Conservation (phyloP, 441 rosid genomes). For the Sinapis alba region DNA sequence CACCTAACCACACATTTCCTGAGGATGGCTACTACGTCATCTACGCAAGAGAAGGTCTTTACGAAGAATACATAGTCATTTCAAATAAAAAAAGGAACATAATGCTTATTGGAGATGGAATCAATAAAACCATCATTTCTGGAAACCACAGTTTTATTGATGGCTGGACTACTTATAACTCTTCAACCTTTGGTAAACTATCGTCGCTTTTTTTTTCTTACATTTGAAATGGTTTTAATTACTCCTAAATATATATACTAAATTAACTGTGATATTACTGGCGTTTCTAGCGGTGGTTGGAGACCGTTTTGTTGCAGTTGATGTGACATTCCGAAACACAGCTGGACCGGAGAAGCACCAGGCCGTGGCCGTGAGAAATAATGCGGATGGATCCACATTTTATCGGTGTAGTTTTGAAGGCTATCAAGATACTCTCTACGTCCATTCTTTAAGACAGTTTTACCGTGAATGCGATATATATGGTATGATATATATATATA, state of each 20-base stretch:
- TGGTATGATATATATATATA: constrained; percentile 29
- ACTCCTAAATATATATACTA: neutral
- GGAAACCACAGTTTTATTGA: constrained; percentile 58
- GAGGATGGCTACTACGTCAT: constrained; percentile 67
- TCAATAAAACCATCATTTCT: constrained; percentile 54
- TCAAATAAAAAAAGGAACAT: constrained; percentile 52
- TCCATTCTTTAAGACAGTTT: constrained; percentile 56
- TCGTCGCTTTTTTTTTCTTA: neutral
- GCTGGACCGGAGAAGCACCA: constrained; percentile 65
- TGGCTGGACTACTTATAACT: constrained; percentile 67
- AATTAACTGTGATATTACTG: neutral
- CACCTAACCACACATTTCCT: constrained; percentile 48
- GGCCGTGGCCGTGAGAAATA: constrained; percentile 63
- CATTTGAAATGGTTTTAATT: neutral
- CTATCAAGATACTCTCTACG: constrained; percentile 71
- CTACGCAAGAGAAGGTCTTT: constrained; percentile 52
- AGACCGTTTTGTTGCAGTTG: constrained; percentile 55
- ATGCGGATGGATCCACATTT: constrained; percentile 55
- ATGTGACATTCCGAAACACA: constrained; percentile 60
- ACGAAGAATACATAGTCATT: constrained; percentile 52
- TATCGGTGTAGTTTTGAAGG: constrained; percentile 74
- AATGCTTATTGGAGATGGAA: constrained; percentile 67
- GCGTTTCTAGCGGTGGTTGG: constrained; percentile 54
- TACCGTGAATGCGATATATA: constrained; percentile 49
- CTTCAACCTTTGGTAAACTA: constrained; percentile 56